Evolutionary conservation across 306 rosid species (phyloP), one percentile per base, ranked within the genome.

Genomic region (Pterocarpus santalinus): DNA sequence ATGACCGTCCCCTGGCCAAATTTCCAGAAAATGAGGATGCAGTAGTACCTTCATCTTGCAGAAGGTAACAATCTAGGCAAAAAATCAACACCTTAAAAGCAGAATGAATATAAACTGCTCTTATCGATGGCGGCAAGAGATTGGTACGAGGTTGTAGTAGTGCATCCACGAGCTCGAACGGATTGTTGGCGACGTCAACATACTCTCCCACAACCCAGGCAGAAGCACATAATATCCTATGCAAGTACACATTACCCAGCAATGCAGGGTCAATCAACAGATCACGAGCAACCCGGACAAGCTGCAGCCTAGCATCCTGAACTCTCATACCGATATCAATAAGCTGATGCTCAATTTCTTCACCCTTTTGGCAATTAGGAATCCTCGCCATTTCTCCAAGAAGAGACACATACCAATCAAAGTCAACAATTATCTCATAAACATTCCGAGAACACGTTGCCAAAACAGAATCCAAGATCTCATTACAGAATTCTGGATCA

Each of bases 231-330:
- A 95, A 77, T 81, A 90, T 88, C 85, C 90, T 83, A 77, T 93
- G 91, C 78, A 95, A 64, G 90, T 82, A 87, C 70, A 78, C 90
- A 83, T 95, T 90, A 65, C 98, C 96, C 64, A 90, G 92, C 72
- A 95, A 88, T 67, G 98, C 98, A n/a, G 98, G 99, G 87, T 93
- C 99, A 76, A 95, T 95, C 88, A 95, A 85, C 70, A 95, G 80
- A 89, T 89, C 93, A 13, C 92, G 96, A 75, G 82, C 85, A 68
- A 91, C 93, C 76, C 84, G 89, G 46, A 91, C 94, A 82, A 93
- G 98, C 87, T 86, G 90, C 46, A 90, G 82, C 77, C 97, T 95
- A 64, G 88, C 96, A 85, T 95, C 99, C 88, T 78, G 89, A 60
- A 95, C 99, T 85, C 99, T 91, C 91, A 90, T 64, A 60, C 98